Conservation (phyloP, 768 basidiomycete species). For the Rhizopogon roseolus region DNA sequence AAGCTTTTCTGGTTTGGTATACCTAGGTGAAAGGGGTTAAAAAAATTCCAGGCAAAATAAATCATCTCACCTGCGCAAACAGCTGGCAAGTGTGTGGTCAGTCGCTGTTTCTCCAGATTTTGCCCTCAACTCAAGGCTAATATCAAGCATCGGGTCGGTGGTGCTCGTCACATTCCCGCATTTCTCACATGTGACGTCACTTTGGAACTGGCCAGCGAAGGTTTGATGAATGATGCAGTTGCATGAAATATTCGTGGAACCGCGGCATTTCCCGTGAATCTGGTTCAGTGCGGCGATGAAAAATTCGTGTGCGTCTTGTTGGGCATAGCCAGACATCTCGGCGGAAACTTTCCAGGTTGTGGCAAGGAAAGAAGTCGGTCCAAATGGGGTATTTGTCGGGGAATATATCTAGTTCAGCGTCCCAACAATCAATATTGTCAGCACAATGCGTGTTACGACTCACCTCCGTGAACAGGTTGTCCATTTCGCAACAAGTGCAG, state of each 20-base stretch:
- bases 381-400: conserved; percentile 57
- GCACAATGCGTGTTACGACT: background rate
- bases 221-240: conserved; percentile 90
- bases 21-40: conserved; percentile 38
- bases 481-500: conserved; percentile 94
- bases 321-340: conserved; percentile 86
- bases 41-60: conserved; percentile 4
- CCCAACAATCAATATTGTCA: background rate
- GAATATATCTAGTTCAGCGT: conserved; percentile 44
- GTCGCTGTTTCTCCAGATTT: conserved; percentile 41
- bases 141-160: conserved; percentile 85
- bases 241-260: conserved; percentile 73
- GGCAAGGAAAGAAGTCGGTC: conserved; percentile 77
- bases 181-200: conserved; percentile 83
- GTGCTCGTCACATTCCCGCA: conserved; percentile 78
- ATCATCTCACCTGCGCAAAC: conserved; percentile 59
- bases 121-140: conserved; percentile 77
- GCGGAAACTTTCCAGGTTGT: conserved; percentile 77
- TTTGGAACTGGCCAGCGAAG: conserved; percentile 83
- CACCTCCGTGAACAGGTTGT: conserved; percentile 76
- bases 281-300: conserved; percentile 83
- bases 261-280: conserved; percentile 74
- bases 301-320: conserved; percentile 92
- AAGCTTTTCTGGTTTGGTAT: conserved; percentile 81
- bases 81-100: conserved; percentile 70